phyloP scores from a whole-genome alignment of 164 flowering plant genomes.

The Tetrastigma voinierianum region DNA sequence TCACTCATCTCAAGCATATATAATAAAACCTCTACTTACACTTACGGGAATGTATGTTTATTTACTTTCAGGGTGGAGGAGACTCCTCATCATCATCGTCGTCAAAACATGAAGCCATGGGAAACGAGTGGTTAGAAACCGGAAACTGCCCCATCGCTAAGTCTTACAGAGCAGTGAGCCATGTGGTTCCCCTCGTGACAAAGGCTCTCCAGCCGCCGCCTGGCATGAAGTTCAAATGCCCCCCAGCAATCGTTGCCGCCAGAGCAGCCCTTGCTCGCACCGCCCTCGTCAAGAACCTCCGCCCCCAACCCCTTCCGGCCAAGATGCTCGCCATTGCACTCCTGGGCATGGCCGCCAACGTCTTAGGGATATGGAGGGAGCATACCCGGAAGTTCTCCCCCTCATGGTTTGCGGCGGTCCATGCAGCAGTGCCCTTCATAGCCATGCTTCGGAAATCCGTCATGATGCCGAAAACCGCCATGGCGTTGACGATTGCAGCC shows the following conservation, averaged over 20 bases:
- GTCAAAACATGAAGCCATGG: constrained; percentile 62
- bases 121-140: constrained; percentile 70
- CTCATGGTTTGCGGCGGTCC: constrained; percentile 83
- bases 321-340: constrained; percentile 66
- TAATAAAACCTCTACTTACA: too few species aligned
- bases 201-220: constrained; percentile 62
- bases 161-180: constrained; percentile 68
- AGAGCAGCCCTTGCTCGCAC: constrained; percentile 80
- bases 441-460: constrained; percentile 75
- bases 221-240: constrained; percentile 69
- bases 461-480: constrained; percentile 78
- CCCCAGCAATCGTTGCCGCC: constrained; percentile 80
- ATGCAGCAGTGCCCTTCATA: constrained; percentile 91
- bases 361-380: constrained; percentile 80
- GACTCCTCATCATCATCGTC: too few species aligned
- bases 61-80: constrained; percentile 37
- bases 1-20: background rate
- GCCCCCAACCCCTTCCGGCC: constrained; percentile 69
- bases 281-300: constrained; percentile 61
- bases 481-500: constrained; percentile 79
- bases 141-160: constrained; percentile 92
- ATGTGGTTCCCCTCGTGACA: constrained; percentile 74
- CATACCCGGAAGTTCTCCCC: constrained; percentile 79
- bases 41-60: too few species aligned
- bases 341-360: constrained; percentile 81